These are phyloP conservation scores for Raphidocelis subcapitata DNA, from an alignment of 139 green algal species.

Conservation along the genomic window DNA sequence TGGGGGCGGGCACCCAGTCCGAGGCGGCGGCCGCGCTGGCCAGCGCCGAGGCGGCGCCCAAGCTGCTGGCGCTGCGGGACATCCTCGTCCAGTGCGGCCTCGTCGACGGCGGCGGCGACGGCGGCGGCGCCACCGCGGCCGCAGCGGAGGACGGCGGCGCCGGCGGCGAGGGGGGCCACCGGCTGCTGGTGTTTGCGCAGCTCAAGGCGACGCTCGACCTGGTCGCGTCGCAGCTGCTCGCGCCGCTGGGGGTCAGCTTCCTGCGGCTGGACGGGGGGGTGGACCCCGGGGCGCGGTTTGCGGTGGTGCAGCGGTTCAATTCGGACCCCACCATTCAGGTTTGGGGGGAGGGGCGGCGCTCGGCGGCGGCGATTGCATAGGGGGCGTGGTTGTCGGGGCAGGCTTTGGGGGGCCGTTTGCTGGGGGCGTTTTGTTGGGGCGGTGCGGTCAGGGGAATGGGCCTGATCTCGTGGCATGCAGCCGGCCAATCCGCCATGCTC, in stretches of 20 bases:
- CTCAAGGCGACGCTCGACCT: conserved; percentile 88
- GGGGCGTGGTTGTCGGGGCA: no score
- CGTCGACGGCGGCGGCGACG: conserved; percentile 36
- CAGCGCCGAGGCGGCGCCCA: conserved; percentile 58
- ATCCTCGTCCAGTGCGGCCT: conserved; percentile 89
- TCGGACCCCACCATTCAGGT: conserved; percentile 91
- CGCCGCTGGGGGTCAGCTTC: conserved; percentile 69
- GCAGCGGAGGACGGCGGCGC: neutral
- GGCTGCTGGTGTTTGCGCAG: conserved; percentile 97
- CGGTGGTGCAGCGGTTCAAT: conserved; percentile 92
- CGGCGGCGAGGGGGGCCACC: conserved; percentile 46
- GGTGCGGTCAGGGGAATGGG: no score
- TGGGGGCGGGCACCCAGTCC: conserved; percentile 35
- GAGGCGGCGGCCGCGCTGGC: conserved; percentile 27
- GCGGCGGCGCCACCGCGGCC: conserved; percentile 2
- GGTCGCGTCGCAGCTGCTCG: conserved; percentile 78
- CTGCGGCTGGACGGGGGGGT: conserved; percentile 91
- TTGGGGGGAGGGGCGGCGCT: no score
- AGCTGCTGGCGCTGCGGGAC: conserved; percentile 88
- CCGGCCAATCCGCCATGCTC: no score
- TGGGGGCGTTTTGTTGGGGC: no score
- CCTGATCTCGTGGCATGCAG: no score
- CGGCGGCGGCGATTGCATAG: no score
- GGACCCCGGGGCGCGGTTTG: conserved; percentile 72
- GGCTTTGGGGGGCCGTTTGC: no score